A percentile compares a stretch with the other conserved stretches of the same genome.
Conservation (phyloP, 192 early-diverging fungal genomes). For the Tieghemiomyces parasiticus region DNA sequence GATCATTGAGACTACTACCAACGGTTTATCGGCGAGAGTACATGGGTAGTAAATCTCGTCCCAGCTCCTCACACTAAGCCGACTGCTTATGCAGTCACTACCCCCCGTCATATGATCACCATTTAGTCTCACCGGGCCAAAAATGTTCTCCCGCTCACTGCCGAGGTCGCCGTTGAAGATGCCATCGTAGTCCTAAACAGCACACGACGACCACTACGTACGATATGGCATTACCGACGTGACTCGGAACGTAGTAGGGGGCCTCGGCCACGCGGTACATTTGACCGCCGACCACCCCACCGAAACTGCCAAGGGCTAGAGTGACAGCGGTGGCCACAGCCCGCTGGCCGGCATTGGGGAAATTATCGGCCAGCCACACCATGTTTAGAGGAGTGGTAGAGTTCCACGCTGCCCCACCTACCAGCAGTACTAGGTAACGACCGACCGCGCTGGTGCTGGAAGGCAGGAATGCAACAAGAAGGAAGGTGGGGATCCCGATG, state of each 20-base stretch:
- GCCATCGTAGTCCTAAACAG: no score
- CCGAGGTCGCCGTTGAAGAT: no score
- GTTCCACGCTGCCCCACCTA: neutral
- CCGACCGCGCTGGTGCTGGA: neutral
- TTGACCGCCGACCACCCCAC: neutral
- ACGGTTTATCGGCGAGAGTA: no score
- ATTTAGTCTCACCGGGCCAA: no score
- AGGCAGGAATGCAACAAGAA: constrained; percentile 17
- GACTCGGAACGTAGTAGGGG: neutral
- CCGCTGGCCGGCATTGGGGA: neutral
- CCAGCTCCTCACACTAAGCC: no score
- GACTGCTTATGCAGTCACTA: no score
- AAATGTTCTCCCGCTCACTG: no score
- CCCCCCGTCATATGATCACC: no score
- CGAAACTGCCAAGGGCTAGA: neutral
- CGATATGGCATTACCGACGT: neutral
- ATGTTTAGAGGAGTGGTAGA: neutral
- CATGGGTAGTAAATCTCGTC: no score
- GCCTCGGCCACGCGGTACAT: neutral
- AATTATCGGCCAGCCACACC: neutral
- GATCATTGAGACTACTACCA: no score
- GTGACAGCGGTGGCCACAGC: neutral
- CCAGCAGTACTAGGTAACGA: neutral
- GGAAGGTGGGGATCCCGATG: constrained; percentile 22
- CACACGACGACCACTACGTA: no score